Percentiles rank a stretch among this genome's conserved stretches.
Conservation (phyloP, 2,329 filamentous ascomycete genomes). For the Hypomyces rosellus region DNA sequence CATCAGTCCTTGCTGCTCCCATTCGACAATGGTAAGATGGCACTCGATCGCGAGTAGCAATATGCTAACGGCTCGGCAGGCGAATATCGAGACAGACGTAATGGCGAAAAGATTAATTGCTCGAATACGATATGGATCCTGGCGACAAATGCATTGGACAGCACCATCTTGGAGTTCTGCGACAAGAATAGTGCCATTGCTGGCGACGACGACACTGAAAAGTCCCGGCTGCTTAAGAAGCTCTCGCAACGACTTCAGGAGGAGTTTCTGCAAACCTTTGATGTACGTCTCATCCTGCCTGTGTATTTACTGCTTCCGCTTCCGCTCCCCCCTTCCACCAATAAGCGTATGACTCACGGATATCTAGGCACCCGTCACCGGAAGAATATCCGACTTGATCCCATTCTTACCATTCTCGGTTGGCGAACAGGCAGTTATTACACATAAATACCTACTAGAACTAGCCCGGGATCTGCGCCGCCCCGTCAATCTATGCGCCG, state of each 20-base stretch:
- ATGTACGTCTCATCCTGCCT: background rate
- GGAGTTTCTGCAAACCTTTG: constrained; percentile 1
- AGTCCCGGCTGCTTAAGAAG: background rate
- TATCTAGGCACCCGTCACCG: constrained; percentile 6
- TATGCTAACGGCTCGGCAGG: constrained; percentile 11
- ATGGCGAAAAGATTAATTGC: constrained; percentile 28
- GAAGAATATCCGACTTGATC: constrained; percentile 8
- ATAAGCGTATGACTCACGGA: background rate
- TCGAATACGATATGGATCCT: constrained; percentile 43
- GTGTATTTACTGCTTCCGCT: background rate
- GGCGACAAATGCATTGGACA: constrained; percentile 38
- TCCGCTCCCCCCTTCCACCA: background rate
- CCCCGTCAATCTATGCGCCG: background rate
- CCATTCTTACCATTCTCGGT: constrained; percentile 4
- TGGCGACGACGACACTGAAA: background rate
- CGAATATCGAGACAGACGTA: constrained; percentile 35
- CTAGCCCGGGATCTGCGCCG: constrained; percentile 3
- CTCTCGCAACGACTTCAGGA: constrained; percentile 2
- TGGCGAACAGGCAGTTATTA: constrained; percentile 11
- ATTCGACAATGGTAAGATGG: constrained; percentile 35
- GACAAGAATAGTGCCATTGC: constrained; percentile 3
- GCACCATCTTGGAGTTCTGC: constrained; percentile 34
- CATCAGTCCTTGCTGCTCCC: constrained; percentile 37
- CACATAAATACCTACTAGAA: constrained; percentile 7
- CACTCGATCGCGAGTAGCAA: background rate